Percentiles rank a stretch among this genome's conserved stretches.
phyloP scores from a whole-genome alignment of 148 eudicot species.

The Cornus suecica region DNA sequence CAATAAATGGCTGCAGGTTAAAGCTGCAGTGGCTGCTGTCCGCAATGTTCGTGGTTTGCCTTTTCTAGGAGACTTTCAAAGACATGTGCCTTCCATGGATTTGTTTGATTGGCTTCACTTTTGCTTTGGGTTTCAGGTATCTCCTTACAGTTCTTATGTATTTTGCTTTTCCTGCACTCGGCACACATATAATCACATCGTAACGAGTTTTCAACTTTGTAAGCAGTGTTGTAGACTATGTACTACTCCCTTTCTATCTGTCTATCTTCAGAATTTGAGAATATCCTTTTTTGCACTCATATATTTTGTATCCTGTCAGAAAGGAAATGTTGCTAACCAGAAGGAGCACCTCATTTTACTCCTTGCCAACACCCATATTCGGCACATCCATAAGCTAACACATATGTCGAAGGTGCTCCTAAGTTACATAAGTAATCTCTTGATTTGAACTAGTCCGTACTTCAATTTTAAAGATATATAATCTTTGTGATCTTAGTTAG shows the following conservation, averaged over 20 bases:
- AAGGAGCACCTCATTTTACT: constrained; percentile 90
- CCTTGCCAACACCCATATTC: constrained; percentile 80
- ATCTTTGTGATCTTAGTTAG: constrained; percentile 40
- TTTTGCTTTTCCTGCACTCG: not conserved
- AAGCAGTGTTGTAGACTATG: not conserved
- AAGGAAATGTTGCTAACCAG: constrained; percentile 90
- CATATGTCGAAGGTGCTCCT: constrained; percentile 52
- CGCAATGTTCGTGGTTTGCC: constrained; percentile 78
- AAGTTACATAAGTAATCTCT: constrained; percentile 11
- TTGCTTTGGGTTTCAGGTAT: constrained; percentile 87
- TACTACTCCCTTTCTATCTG: constrained; percentile 1
- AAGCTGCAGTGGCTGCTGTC: constrained; percentile 73
- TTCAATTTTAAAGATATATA: not conserved
- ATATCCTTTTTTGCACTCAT: not conserved
- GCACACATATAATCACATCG: not conserved
- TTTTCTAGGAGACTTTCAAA: constrained; percentile 59
- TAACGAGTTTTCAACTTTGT: not conserved
- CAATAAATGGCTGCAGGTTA: constrained; percentile 53
- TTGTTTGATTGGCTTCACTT: constrained; percentile 88
- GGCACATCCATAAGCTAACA: constrained; percentile 51
- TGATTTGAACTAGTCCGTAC: not conserved
- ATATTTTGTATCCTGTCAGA: constrained; percentile 36
- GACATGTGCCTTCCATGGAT: constrained; percentile 48
- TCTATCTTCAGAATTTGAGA: not conserved
- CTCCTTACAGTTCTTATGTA: not conserved